A percentile compares a stretch with the other conserved stretches of the same genome.
Evolutionary conservation across 106 monocot species (phyloP).

Genomic region (Allium fistulosum): DNA sequence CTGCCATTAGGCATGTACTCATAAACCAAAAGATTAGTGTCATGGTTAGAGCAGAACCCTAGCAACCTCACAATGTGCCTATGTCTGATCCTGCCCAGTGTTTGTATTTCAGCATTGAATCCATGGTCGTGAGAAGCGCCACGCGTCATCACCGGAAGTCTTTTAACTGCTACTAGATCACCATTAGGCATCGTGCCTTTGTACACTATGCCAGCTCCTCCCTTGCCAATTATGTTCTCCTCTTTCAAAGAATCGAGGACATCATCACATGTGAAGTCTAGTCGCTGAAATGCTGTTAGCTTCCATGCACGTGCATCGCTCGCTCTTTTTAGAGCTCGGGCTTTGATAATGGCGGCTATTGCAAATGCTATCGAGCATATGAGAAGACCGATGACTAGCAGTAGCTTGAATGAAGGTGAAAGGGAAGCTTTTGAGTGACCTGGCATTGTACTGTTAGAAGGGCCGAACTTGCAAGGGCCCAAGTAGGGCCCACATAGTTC

Average conservation of each 20-base stretch:
- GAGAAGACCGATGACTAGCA: constrained; percentile 65
- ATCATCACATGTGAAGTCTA: constrained; percentile 72
- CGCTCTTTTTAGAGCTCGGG: constrained; percentile 49
- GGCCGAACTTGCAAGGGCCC: constrained; percentile 31
- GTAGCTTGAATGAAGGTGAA: constrained; percentile 44
- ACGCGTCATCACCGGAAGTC: constrained; percentile 57
- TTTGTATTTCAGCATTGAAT: constrained; percentile 87
- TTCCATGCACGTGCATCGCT: constrained; percentile 61
- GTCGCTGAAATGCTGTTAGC: constrained; percentile 76
- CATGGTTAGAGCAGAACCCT: constrained; percentile 76
- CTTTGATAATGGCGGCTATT: constrained; percentile 61
- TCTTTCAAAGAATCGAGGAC: constrained; percentile 60
- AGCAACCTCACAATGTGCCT: constrained; percentile 82
- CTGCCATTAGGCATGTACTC: constrained; percentile 96
- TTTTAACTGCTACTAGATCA: constrained; percentile 65
- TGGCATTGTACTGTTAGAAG: neutral
- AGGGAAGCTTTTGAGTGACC: constrained; percentile 15
- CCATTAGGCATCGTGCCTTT: constrained; percentile 60
- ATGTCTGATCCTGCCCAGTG: constrained; percentile 74
- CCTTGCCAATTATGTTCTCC: constrained; percentile 85
- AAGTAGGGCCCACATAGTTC: constrained; percentile 55
- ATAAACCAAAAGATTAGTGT: constrained; percentile 74
- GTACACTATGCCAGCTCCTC: constrained; percentile 81
- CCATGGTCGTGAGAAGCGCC: constrained; percentile 75
- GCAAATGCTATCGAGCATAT: constrained; percentile 70